phyloP scores from a whole-genome alignment of 805 yeast genomes.

The Debaryomyces tyrocola region DNA sequence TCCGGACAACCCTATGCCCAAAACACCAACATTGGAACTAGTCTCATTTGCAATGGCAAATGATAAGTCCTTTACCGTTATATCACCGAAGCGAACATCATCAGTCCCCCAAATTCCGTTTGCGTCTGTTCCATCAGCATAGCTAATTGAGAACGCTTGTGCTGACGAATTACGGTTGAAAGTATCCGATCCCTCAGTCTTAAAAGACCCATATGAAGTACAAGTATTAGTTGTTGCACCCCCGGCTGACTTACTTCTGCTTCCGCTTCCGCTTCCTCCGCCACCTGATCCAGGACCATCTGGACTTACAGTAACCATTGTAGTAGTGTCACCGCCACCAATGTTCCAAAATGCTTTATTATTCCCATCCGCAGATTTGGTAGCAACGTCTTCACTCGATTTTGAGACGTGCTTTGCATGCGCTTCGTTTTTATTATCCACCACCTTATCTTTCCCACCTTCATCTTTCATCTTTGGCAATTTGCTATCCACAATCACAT shows the following conservation, averaged over 20 bases:
- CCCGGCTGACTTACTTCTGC: neutral
- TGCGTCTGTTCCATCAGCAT: conserved; percentile 52
- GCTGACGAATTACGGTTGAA: conserved; percentile 43
- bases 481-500: neutral
- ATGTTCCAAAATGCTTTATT: neutral
- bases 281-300: conserved; percentile 5
- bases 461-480: neutral
- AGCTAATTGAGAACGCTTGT: conserved; percentile 39
- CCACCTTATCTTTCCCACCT: neutral
- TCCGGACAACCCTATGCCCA: conserved; percentile 71
- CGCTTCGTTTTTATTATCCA: neutral
- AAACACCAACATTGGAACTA: conserved; percentile 65
- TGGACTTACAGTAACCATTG: neutral
- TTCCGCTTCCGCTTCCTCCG: conserved; percentile 4
- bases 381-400: neutral
- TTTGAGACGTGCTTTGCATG: neutral
- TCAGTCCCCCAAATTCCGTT: conserved; percentile 65
- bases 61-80: conserved; percentile 50
- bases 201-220: conserved; percentile 49
- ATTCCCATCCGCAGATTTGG: neutral
- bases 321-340: neutral
- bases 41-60: conserved; percentile 74
- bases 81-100: conserved; percentile 50
- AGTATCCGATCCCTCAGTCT: conserved; percentile 36
- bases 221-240: conserved; percentile 34